Conservation (phyloP, 768 basidiomycete species). For the Mycena pura region DNA sequence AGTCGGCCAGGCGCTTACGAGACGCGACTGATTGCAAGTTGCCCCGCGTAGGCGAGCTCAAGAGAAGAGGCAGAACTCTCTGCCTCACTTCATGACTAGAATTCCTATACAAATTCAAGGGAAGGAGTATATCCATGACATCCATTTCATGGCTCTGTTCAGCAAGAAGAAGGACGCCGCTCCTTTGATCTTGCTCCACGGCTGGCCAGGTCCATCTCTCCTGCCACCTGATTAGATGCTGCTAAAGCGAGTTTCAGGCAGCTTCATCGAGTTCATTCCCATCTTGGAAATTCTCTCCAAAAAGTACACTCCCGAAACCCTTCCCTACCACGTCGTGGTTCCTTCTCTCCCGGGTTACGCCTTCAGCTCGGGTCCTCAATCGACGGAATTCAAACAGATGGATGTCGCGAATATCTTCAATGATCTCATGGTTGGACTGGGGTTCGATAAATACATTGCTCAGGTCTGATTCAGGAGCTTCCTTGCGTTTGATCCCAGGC, state of each 20-base stretch:
- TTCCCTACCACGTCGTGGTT: constrained; percentile 8
- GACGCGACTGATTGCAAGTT: constrained; percentile 12
- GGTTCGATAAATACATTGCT: constrained; percentile 14
- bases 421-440: constrained; percentile 11
- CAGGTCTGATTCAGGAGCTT: constrained; percentile 12
- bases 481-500: background rate
- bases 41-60: constrained; percentile 9
- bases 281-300: constrained; percentile 13
- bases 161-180: constrained; percentile 13
- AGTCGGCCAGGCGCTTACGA: constrained; percentile 1
- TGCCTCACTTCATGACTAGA: constrained; percentile 10
- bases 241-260: constrained; percentile 10
- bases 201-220: constrained; percentile 14
- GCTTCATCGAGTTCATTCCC: constrained; percentile 17
- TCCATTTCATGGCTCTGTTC: constrained; percentile 12
- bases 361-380: constrained; percentile 12
- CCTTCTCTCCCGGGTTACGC: constrained; percentile 9
- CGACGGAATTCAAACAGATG: constrained; percentile 5
- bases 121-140: constrained; percentile 15
- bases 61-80: constrained; percentile 13
- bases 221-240: background rate
- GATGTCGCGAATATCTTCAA: constrained; percentile 15
- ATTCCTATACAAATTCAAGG: constrained; percentile 10
- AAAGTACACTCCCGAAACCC: constrained; percentile 14
- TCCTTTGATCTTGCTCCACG: constrained; percentile 11